Base-by-base conservation (phyloP, 2,329 filamentous ascomycete genomes). In the Malbranchea cinnamomea region DNA sequence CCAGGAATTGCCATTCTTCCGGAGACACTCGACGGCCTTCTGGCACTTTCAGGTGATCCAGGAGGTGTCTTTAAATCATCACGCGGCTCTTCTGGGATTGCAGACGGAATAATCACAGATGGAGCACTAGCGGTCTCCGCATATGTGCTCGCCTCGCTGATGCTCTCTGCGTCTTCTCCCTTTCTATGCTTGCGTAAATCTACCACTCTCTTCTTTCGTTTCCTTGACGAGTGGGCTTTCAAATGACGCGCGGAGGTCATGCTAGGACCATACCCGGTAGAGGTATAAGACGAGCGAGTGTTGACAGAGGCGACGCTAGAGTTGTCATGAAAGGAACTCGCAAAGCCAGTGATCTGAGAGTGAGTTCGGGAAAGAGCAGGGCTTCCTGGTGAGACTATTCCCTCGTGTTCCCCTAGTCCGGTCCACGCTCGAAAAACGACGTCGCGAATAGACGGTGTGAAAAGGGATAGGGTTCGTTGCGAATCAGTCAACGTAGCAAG, bases 341-440 rank as follows among this genome's bases (percentile, higher is more conserved):
- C 72, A 6, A 71, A 74, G 20, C 67, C 44, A 26, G 38, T 69
- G 14, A 66, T 59, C 30, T 73, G 67, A 2, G 77, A 81, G 32
- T 75, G 68, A 4, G 69, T 69, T 48, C 75, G 68, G 23, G 66
- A 67, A 11, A 82, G 52, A 24, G 63, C 64, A 4, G 51, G 65
- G 49, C 53, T 66, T 28, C 40, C 46, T 41, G 33, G 62, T 2
- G 56, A 53, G 19, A 49, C 54, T 13, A 60, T 50, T 23, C 47
- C 50, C 24, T 65, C 65, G 34, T 74, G 66, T 37, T 93, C 84
- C 29, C 71, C 67, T 20, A 77, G 72, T 23, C 79, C 79, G 10
- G 87, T 81, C 82, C 85, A 93, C 18, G 87, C 89, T 36, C 89
- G 72, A 53, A 92, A 94, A 15, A 95, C 78, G 3, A 82, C 81